Evolutionary conservation across 352 stramenopile species (phyloP).

Genomic region (Pythium periplocum): DNA sequence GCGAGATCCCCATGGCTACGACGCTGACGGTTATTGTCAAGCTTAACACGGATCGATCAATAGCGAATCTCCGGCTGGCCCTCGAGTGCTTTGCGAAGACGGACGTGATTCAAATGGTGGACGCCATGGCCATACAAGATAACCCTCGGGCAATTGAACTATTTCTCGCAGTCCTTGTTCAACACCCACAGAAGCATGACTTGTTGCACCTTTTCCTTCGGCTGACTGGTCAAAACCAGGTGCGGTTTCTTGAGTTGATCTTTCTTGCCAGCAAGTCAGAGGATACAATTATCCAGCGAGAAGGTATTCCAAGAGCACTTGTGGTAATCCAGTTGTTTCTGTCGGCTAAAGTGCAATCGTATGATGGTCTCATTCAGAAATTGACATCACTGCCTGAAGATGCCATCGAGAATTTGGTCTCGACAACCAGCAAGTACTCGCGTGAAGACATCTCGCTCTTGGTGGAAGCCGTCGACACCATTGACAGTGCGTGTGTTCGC

Average conservation of each 20-base stretch:
- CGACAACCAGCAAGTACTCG: slow-evolving; percentile 19
- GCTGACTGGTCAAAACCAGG: background rate
- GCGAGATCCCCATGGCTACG: slow-evolving; percentile 47
- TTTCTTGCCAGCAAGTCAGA: no score
- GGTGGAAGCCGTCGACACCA: slow-evolving; percentile 36
- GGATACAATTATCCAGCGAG: no score
- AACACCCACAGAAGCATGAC: slow-evolving; percentile 24
- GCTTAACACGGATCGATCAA: slow-evolving; percentile 42
- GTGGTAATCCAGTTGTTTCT: slow-evolving; percentile 51
- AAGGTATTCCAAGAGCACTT: background rate
- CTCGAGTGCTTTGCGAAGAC: slow-evolving; percentile 32
- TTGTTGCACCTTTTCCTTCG: slow-evolving; percentile 36
- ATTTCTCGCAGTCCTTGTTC: slow-evolving; percentile 35
- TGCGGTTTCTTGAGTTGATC: background rate
- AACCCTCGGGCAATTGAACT: slow-evolving; percentile 17
- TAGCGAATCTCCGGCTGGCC: slow-evolving; percentile 29
- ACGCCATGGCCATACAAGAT: slow-evolving; percentile 32
- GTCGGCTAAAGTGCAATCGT: slow-evolving; percentile 23
- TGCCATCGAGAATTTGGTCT: slow-evolving; percentile 20
- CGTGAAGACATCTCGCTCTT: slow-evolving; percentile 30
- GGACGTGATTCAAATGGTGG: slow-evolving; percentile 42
- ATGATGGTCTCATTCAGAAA: slow-evolving; percentile 43
- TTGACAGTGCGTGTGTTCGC: slow-evolving; percentile 21
- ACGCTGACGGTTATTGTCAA: slow-evolving; percentile 43
- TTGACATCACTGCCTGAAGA: slow-evolving; percentile 24